Evolutionary conservation across 225 moss, liverwort and hornwort genomes (phyloP).

Genomic region (Pseudoscleropodium purum): DNA sequence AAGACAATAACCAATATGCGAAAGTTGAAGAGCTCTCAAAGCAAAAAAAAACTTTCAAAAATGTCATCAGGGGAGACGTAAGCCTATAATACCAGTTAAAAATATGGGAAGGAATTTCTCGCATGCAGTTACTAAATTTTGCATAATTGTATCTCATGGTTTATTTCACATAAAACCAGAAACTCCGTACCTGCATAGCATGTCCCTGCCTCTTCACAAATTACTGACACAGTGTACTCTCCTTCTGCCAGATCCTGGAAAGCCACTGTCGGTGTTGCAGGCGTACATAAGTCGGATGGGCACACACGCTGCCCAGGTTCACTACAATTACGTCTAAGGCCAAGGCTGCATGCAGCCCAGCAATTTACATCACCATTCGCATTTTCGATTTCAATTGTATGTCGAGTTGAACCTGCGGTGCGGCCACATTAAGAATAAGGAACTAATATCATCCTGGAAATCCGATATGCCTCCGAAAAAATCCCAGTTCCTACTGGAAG

Average conservation of each 20-base stretch:
- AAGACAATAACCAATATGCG: not conserved
- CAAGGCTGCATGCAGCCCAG: conserved; percentile 22
- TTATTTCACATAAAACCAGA: not conserved
- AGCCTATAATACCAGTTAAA: not conserved
- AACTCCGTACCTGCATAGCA: conserved; percentile 32
- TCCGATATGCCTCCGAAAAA: not conserved
- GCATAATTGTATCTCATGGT: not conserved
- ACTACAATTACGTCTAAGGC: conserved; percentile 30
- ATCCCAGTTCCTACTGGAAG: not conserved
- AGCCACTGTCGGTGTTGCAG: conserved; percentile 21
- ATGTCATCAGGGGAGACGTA: not conserved
- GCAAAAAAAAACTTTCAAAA: not conserved
- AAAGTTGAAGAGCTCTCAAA: not conserved
- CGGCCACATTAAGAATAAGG: not conserved
- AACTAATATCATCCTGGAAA: not conserved
- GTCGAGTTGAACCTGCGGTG: conserved; percentile 24
- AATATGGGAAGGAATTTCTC: not conserved
- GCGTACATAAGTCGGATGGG: conserved; percentile 5
- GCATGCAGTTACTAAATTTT: not conserved
- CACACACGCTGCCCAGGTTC: conserved; percentile 15
- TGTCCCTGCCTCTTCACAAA: conserved; percentile 18
- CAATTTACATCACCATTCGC: conserved; percentile 23
- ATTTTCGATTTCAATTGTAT: conserved; percentile 26
- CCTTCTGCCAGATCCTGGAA: conserved; percentile 32
- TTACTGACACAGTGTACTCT: conserved; percentile 20